A percentile compares a stretch with the other conserved stretches of the same genome.
Evolutionary conservation across 2,329 filamentous ascomycete genomes (phyloP).

Genomic region (Aspergillus carbonarius): DNA sequence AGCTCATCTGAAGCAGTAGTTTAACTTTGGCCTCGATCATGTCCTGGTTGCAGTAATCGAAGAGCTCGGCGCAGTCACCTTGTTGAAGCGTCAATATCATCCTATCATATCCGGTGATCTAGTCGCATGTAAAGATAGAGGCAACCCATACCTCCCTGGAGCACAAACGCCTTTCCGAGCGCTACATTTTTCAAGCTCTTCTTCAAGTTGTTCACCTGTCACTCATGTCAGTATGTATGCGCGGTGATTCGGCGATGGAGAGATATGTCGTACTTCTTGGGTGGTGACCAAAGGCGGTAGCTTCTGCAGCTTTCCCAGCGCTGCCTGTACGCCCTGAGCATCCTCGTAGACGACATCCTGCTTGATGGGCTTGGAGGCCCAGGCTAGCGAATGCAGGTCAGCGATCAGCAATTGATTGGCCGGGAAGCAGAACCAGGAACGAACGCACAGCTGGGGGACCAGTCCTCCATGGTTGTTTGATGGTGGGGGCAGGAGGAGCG

Average conservation of each 20-base stretch:
- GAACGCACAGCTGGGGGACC: conserved; percentile 20
- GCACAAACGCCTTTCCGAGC: conserved; percentile 83
- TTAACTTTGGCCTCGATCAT: conserved; percentile 97
- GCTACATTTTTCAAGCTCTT: conserved; percentile 80
- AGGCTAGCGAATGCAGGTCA: conserved; percentile 15
- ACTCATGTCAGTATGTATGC: background rate
- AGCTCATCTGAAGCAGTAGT: conserved; percentile 91
- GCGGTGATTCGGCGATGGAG: background rate
- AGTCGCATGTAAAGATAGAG: background rate
- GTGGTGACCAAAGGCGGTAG: conserved; percentile 50
- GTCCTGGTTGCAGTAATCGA: conserved; percentile 88
- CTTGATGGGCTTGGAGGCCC: conserved; percentile 26
- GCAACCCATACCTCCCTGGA: conserved; percentile 70
- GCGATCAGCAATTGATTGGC: background rate
- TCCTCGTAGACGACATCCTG: conserved; percentile 44
- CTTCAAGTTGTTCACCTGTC: conserved; percentile 71
- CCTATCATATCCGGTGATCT: background rate
- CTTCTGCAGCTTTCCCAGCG: conserved; percentile 43
- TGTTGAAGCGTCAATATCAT: conserved; percentile 12
- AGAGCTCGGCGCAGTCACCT: conserved; percentile 89
- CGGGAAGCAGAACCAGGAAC: background rate
- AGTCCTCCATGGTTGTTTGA: background rate
- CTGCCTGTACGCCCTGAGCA: conserved; percentile 36
- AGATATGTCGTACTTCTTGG: conserved; percentile 37
- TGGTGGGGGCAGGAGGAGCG: background rate